Conservation (phyloP, 2,329 filamentous ascomycete species). For the Basipetospora sp. region DNA sequence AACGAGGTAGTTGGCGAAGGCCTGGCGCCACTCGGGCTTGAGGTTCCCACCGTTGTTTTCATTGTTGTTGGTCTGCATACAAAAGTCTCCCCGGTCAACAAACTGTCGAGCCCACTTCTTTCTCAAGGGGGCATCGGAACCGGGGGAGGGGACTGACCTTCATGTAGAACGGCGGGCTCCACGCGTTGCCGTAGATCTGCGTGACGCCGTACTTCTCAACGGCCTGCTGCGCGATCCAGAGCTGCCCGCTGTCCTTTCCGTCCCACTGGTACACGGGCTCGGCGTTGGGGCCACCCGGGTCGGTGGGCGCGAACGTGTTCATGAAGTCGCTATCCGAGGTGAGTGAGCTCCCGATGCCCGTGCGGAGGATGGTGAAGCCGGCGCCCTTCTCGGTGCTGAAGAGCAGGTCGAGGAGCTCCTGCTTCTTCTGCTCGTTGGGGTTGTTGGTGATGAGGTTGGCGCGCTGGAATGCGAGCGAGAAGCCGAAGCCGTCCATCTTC, state of each 20-base stretch:
- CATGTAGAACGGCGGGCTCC: slow-evolving; percentile 34
- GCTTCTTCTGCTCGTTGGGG: slow-evolving; percentile 14
- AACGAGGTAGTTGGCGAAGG: slow-evolving; percentile 33
- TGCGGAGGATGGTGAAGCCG: slow-evolving; percentile 35
- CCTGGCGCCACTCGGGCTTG: slow-evolving; percentile 27
- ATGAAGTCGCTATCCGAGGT: slow-evolving; percentile 21
- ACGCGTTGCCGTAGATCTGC: slow-evolving; percentile 28
- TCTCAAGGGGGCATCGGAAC: not conserved
- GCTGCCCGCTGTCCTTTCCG: slow-evolving; percentile 31
- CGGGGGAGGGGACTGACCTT: slow-evolving; percentile 14
- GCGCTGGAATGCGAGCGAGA: slow-evolving; percentile 32
- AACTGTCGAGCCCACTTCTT: not conserved
- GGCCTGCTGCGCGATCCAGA: slow-evolving; percentile 37
- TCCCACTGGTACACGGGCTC: slow-evolving; percentile 31
- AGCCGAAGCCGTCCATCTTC: slow-evolving; percentile 32
- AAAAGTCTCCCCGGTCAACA: not conserved
- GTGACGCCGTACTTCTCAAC: slow-evolving; percentile 21
- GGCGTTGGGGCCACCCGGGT: slow-evolving; percentile 25
- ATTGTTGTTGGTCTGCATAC: slow-evolving; percentile 5
- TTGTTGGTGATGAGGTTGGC: slow-evolving; percentile 11
- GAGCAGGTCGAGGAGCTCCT: slow-evolving; percentile 27
- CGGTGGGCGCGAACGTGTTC: slow-evolving; percentile 18
- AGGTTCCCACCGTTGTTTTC: slow-evolving; percentile 6
- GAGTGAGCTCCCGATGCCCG: slow-evolving; percentile 28
- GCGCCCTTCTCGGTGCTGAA: slow-evolving; percentile 31